Conservation (phyloP, 805 yeast species). For the Candida argentea region DNA sequence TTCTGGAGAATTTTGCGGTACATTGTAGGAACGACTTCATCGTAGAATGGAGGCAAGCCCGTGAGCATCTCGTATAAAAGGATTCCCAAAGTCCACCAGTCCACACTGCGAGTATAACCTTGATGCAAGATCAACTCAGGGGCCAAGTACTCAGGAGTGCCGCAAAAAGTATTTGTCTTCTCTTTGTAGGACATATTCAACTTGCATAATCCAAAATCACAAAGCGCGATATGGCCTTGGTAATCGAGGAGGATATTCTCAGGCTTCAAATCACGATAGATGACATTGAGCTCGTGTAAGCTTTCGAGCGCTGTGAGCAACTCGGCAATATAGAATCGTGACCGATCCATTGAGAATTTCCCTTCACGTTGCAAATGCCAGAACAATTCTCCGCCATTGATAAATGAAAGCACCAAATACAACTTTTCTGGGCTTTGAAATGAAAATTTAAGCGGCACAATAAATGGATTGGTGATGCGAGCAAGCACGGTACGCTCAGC, state of each 20-base stretch:
- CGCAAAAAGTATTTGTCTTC: slow-evolving; percentile 88
- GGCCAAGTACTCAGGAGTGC: slow-evolving; percentile 95
- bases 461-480: slow-evolving; percentile 86
- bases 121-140: slow-evolving; percentile 87
- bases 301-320: slow-evolving; percentile 87
- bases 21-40: slow-evolving; percentile 88
- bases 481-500: slow-evolving; percentile 96
- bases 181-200: slow-evolving; percentile 87
- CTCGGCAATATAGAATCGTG: slow-evolving; percentile 92
- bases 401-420: slow-evolving; percentile 82
- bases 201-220: slow-evolving; percentile 96
- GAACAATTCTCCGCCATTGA: slow-evolving; percentile 95
- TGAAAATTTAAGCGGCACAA: slow-evolving; percentile 91
- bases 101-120: slow-evolving; percentile 93
- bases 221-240: slow-evolving; percentile 94
- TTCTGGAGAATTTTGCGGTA: slow-evolving; percentile 87
- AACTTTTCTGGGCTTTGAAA: slow-evolving; percentile 96
- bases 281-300: slow-evolving; percentile 82
- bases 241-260: slow-evolving; percentile 90
- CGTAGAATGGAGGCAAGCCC: slow-evolving; percentile 95
- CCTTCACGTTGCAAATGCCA: slow-evolving; percentile 91
- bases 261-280: slow-evolving; percentile 92
- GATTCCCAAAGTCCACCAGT: slow-evolving; percentile 98
- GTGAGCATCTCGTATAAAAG: slow-evolving; percentile 92
- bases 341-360: slow-evolving; percentile 75